phyloP scores from a whole-genome alignment of 2,329 filamentous ascomycete genomes.

The Botrytis fabae region DNA sequence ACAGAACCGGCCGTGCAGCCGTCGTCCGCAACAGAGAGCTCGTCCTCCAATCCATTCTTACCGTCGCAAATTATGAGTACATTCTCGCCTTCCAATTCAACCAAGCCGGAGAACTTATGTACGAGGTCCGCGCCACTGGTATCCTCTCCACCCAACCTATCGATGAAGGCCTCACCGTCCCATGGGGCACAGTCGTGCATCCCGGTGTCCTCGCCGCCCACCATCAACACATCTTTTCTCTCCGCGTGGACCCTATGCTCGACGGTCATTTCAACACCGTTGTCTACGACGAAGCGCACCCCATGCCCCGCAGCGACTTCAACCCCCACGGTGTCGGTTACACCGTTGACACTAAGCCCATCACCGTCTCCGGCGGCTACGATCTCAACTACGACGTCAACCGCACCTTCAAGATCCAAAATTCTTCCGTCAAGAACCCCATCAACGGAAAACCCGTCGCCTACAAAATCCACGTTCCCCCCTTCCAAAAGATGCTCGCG shows the following conservation, averaged over 20 bases:
- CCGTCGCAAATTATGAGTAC: conserved; percentile 72
- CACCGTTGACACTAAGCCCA: conserved; percentile 48
- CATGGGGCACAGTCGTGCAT: conserved; percentile 68
- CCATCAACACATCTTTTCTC: conserved; percentile 76
- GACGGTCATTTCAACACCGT: conserved; percentile 57
- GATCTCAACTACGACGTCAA: conserved; percentile 50
- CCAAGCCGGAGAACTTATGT: conserved; percentile 65
- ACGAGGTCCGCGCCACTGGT: conserved; percentile 68
- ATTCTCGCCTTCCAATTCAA: conserved; percentile 72
- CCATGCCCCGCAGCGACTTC: conserved; percentile 56
- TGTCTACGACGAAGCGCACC: conserved; percentile 58
- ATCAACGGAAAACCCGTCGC: conserved; percentile 55
- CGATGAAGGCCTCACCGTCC: conserved; percentile 62
- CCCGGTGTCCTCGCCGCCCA: conserved; percentile 68
- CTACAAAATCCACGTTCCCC: conserved; percentile 57
- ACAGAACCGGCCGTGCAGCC: conserved; percentile 63
- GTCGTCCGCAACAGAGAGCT: conserved; percentile 64
- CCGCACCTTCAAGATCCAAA: conserved; percentile 60
- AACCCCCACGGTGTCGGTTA: conserved; percentile 57
- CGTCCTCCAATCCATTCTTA: conserved; percentile 69
- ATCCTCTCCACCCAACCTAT: conserved; percentile 68
- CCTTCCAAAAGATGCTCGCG: conserved; percentile 59
- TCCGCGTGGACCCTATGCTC: conserved; percentile 62
- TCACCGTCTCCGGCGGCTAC: conserved; percentile 49
- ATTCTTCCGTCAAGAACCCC: conserved; percentile 51